Base-by-base conservation (phyloP, 2,329 filamentous ascomycete species). In the Xenoacremonium recifei region DNA sequence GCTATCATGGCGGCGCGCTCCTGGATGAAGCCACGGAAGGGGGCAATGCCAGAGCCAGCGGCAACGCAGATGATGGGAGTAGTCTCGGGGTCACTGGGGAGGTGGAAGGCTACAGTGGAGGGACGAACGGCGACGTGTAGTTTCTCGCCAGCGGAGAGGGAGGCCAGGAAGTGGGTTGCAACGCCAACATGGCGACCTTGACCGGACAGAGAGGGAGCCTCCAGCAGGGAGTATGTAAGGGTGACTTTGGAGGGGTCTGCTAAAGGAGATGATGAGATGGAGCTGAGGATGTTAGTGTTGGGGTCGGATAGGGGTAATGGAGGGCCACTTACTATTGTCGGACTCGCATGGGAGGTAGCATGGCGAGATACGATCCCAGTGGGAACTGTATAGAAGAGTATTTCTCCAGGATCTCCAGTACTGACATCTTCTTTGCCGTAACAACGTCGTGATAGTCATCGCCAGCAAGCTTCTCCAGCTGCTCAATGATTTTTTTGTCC, bases 341-440 rank as follows among this genome's bases (percentile, higher is more conserved):
- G 29, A 87, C 75, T 20, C 86, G 81, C 82, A 93, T 87, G 0
- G 87, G 84, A 2, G 85, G 85, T 1, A 90, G 75, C 73, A 89
- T 84, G 23, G 75, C 72, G 6, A 93, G 71, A 67, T 86, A 92
- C 15, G 78, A 67, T 4, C 75, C 75, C 18, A 93, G 75, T 0
- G 85, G 74, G 0, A 92, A 63, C 3, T 76, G 65, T 21, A 87
- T 70, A 1, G 70, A 64, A 0, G 77, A 71, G 57, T 82, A 84
- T 10, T 75, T 71, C 55, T 88, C 82, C 1, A 92, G 73, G 2
- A 92, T 70, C 47, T 90, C 84, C 6, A 92, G 70, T 1, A 86
- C 66, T 0, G 82, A 84, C 16, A 82, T 67, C 9, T 78, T 76
- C 53, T 83, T 84, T n/a, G 66, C 60, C 12, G 69, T 64, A 35